Evolutionary conservation across 345 rosid species (phyloP), one percentile per base, ranked within the genome.

Genomic region (Aurinia saxatilis): DNA sequence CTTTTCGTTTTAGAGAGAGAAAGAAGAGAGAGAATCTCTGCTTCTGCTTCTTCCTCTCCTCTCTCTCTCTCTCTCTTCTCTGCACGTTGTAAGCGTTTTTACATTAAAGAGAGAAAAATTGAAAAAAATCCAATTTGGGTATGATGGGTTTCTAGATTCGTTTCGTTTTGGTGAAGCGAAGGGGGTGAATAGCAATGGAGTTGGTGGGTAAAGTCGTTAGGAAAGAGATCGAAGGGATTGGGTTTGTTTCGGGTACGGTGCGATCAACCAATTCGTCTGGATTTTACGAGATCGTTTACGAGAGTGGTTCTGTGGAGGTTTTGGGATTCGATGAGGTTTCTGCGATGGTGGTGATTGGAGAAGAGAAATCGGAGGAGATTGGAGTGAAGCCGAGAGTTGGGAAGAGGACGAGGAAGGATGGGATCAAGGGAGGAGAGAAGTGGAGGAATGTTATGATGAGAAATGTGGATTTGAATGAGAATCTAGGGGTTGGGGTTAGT

Each of bases 301-400:
- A 75, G 60, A 88, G 75, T 63, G 96, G 91, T 2, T 60, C 72
- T 74, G 69, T 79, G 37, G 95, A 91, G 84, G 79, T 81, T 73
- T 75, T 84, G 38, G 77, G 60, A 17, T 63, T 79, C 57, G 49
- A 58, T 6, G 81, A 80, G 57, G 84, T 85, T 2, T 72, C 5
- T 1, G 71, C 73, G 52, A 70, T 79, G 31, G 70, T 77, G 34
- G 23, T 75, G 73, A n/a, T n/a, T n/a, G 68, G 50, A 13, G 50
- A 57, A 18, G 77, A 19, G 9, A 46, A 60, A 14, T 46, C 52
- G 31, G 75, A 58, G 67, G 56, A n/a, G n/a, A n/a, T 13, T 29
- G 70, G 49, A 23, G 67, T 60, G 69, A 75, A 69, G 70, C 73
- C 75, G 23, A 51, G 79, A 33, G 69, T 55, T 40, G 87, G 80